phyloP scores from a whole-genome alignment of 1,284 basidiomycete species.

The Cryptococcus depauperatus region DNA sequence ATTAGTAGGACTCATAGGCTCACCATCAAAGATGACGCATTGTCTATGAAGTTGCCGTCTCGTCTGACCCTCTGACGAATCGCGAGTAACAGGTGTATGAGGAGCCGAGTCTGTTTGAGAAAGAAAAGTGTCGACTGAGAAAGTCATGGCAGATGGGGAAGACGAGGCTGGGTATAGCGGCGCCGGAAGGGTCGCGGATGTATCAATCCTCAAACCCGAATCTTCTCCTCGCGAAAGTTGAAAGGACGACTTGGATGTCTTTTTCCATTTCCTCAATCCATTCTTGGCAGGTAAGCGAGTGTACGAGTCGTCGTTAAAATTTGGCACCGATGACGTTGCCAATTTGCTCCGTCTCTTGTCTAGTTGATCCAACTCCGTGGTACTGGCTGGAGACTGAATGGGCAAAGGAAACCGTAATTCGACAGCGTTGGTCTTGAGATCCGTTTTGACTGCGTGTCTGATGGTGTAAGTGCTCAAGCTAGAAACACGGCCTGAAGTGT shows the following conservation, averaged over 20 bases:
- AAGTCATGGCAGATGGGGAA: neutral
- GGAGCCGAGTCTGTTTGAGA: neutral
- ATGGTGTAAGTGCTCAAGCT: slow-evolving; percentile 10
- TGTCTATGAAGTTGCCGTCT: slow-evolving; percentile 9
- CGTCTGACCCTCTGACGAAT: neutral
- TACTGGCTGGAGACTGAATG: neutral
- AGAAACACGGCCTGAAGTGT: slow-evolving; percentile 1
- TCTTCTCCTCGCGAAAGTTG: neutral
- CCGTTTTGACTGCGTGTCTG: neutral
- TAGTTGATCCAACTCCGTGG: neutral
- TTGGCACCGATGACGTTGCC: slow-evolving; percentile 1
- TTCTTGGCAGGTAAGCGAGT: slow-evolving; percentile 6
- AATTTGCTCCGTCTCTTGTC: neutral
- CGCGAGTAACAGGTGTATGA: neutral
- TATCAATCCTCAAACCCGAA: neutral
- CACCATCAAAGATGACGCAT: slow-evolving; percentile 13
- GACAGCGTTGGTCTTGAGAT: neutral
- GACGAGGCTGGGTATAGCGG: neutral
- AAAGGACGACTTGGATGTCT: neutral
- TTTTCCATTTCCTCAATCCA: neutral
- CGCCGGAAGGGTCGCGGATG: neutral
- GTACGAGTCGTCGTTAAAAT: slow-evolving; percentile 1
- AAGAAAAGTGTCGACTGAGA: neutral
- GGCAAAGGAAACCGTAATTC: neutral
- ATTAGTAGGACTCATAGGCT: slow-evolving; percentile 6